Evolutionary conservation across 1,284 basidiomycete species (phyloP), one percentile per base, ranked within the genome.

Genomic region (Sanghuangporus weigelae): DNA sequence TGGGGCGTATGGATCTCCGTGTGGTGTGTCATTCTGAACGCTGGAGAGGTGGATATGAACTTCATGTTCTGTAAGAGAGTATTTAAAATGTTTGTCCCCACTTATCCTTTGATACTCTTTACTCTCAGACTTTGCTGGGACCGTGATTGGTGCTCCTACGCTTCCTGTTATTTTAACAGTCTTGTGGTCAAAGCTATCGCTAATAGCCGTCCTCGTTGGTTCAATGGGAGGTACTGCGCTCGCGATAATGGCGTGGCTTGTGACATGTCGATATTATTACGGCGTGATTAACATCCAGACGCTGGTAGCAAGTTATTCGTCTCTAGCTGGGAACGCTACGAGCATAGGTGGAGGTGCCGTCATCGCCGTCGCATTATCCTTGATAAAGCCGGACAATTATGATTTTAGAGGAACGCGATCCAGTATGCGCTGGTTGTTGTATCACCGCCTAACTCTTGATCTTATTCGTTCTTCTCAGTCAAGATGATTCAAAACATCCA

Each of bases 1-100:
- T 90, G 83, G 80, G 83, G 82, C 0, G 56, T 82, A 31, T 74
- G 85, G 76, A 87, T 89, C 79, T 85, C 60, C 19, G 26, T 65
- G 11, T 65, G 60, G 60, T 62, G 60, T 42, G 46, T 65, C 26
- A 65, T 65, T 21, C 51, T 65, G 26, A 62, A 65, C 23, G 64
- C 64, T 1, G 64, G 64, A 23, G 57, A 62, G 19, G 64, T 65
- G 26, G 60, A 65, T 48, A 65, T 65, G 64, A 65, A 65, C 23
- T 65, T 65, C 60, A 35, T 65, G 11, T 65, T 49, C 26, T 65
- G 64, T 65, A 19, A 23, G 60, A 48, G 2, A 26, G 21, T 51
- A 10, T 23, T 23, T 51, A 12, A 10, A 26, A 14, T n/a, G 1
- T 8, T n/a, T 7, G 7, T 46, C 7, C 7, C 7, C 10, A 7